Base-by-base conservation (phyloP, 1,139 yeast genomes). In the Magnusiomyces clavatus region DNA sequence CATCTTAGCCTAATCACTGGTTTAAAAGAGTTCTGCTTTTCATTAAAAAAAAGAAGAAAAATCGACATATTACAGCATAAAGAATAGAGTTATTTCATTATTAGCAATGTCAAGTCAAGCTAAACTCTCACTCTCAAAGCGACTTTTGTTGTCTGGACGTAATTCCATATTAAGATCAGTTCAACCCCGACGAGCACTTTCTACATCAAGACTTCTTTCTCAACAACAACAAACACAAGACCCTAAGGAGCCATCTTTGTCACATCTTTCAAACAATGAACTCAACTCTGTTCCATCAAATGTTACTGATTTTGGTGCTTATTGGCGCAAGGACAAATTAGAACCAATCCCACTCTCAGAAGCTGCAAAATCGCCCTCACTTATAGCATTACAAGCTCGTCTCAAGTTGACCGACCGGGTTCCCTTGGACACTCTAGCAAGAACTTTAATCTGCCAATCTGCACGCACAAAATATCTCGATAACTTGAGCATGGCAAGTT, bases 321-420 rank as follows among this genome's bases (percentile, higher is more conserved):
- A 62, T 53, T 48, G 54, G 46, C 55, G 65, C 31, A 46, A 50
- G 17, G 54, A 50, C 29, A 20, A 14, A 16, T 41, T 41, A 11
- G 48, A 47, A 19, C n/a, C 17, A 16, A 65, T 75, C 1, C 80
- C 77, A 50, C 73, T 69, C 6, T 24, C 43, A 3, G 65, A 72
- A n/a, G 81, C 82, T 11, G 60, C 64, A 5, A 69, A 79, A 64
- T 80, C 87, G 16, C 86, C 96, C 1, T 77, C 83, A 24, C 74
- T 92, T 53, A 77, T 77, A 41, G 82, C 97, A n/a, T 76, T 92
- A 57, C 96, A 87, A 65, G 74, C 86, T 19, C 80, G 98, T 67
- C 73, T 92, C 52, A 68, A 75, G 37, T 64, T 69, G 36, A 53
- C 51, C 16, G 61, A 71, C 34, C 62, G 69, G 12, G 85, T 80